These are phyloP conservation scores for Ogataea trehalophila DNA, from an alignment of 805 yeast species.

Conservation along the genomic window DNA sequence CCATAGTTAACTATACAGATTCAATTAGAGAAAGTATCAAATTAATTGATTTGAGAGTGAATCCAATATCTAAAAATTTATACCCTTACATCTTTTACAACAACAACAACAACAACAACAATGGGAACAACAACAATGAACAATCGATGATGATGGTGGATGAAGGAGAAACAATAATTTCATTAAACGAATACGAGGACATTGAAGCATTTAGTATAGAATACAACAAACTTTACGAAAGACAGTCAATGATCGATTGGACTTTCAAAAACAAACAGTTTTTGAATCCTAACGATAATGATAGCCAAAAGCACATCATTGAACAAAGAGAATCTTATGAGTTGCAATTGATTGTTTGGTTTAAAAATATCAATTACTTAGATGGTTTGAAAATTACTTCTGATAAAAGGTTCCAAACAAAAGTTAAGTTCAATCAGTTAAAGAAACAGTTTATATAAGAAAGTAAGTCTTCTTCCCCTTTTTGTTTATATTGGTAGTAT, in stretches of 20 bases:
- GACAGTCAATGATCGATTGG: slow-evolving; percentile 36
- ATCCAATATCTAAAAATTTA: slow-evolving; percentile 41
- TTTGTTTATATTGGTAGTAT: too few species aligned
- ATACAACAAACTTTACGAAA: slow-evolving; percentile 36
- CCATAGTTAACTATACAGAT: slow-evolving; percentile 30
- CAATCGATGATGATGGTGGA: slow-evolving; percentile 4
- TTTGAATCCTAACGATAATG: neutral
- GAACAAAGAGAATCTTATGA: slow-evolving; percentile 12
- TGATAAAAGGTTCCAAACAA: slow-evolving; percentile 8
- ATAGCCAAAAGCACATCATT: neutral
- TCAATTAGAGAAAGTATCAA: slow-evolving; percentile 30
- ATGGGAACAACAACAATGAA: slow-evolving; percentile 7
- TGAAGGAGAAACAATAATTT: slow-evolving; percentile 32
- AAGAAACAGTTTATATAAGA: neutral
- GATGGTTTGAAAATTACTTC: slow-evolving; percentile 24
- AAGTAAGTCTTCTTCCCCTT: neutral
- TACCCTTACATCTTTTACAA: slow-evolving; percentile 53
- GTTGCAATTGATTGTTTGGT: slow-evolving; percentile 23
- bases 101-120: slow-evolving; percentile 24
- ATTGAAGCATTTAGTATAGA: slow-evolving; percentile 47
- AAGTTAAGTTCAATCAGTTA: slow-evolving; percentile 2
- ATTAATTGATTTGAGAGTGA: slow-evolving; percentile 44
- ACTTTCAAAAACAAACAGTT: slow-evolving; percentile 30
- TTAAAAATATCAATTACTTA: slow-evolving; percentile 20
- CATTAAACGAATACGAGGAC: slow-evolving; percentile 44